A percentile compares a stretch with the other conserved stretches of the same genome.
Evolutionary conservation across 192 early-diverging fungal genomes (phyloP).

Genomic region (Diversispora epigaea): DNA sequence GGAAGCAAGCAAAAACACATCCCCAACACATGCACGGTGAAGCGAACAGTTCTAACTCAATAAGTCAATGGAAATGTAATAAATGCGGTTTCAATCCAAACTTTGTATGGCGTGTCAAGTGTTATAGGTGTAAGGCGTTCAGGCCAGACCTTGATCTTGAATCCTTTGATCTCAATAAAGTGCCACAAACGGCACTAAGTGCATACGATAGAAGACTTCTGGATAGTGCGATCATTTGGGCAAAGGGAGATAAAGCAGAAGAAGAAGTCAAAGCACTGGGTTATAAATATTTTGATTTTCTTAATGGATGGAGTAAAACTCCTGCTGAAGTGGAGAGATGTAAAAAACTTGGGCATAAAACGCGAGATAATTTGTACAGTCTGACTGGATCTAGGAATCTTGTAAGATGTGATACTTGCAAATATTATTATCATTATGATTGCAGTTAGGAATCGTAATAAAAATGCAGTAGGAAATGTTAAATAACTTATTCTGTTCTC

Average conservation of each 20-base stretch:
- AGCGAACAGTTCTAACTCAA: constrained; percentile 6
- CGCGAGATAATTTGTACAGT: not conserved
- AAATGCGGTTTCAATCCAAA: not conserved
- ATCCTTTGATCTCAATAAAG: not conserved
- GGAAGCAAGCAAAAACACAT: not conserved
- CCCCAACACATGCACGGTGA: not conserved
- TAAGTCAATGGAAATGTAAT: constrained; percentile 8
- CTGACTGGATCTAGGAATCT: not conserved
- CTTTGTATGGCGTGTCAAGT: not conserved
- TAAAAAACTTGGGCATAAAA: not conserved
- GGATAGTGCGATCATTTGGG: not conserved
- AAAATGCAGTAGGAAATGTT: not conserved
- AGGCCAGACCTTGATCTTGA: not conserved
- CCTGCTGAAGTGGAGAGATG: not conserved
- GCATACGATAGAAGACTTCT: not conserved
- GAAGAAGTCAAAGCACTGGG: not conserved
- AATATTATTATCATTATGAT: constrained; percentile 4
- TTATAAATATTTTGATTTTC: constrained; percentile 1
- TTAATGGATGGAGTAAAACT: not conserved
- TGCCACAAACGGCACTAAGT: not conserved
- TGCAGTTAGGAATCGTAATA: not conserved
- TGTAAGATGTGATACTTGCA: constrained; percentile 7
- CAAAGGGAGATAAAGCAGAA: constrained; percentile 13
- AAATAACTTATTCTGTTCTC: not conserved
- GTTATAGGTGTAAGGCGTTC: not conserved